Evolutionary conservation across 129 eudicot species (phyloP).

Genomic region (Escallonia rubra): DNA sequence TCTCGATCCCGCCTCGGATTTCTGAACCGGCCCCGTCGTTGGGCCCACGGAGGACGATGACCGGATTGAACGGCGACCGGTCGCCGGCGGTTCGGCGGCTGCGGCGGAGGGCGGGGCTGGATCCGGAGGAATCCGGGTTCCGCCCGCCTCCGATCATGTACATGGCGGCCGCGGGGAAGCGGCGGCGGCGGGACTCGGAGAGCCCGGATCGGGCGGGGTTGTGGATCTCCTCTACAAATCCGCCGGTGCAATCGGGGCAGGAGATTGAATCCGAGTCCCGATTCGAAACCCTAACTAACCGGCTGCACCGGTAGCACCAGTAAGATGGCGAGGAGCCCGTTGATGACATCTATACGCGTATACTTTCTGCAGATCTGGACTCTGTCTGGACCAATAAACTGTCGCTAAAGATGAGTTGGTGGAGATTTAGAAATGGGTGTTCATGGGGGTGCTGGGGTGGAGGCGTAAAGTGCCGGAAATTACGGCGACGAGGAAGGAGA

Average conservation of each 20-base stretch:
- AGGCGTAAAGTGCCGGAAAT: neutral
- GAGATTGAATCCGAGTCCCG: slow-evolving; percentile 29
- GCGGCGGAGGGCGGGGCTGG: slow-evolving; percentile 53
- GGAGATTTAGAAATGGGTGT: neutral
- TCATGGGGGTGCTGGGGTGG: too few species aligned
- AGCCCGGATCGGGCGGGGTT: slow-evolving; percentile 39
- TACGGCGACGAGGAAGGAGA: neutral
- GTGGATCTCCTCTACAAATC: slow-evolving; percentile 54
- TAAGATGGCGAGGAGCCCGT: slow-evolving; percentile 40
- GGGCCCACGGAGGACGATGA: slow-evolving; percentile 73
- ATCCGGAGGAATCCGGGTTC: slow-evolving; percentile 19
- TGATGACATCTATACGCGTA: slow-evolving; percentile 39
- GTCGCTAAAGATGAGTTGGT: neutral
- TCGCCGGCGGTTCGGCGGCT: slow-evolving; percentile 46
- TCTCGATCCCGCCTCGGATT: slow-evolving; percentile 17
- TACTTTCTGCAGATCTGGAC: too few species aligned
- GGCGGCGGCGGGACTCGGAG: slow-evolving; percentile 44
- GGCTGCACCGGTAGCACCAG: slow-evolving; percentile 87
- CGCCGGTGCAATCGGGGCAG: slow-evolving; percentile 81
- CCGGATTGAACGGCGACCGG: slow-evolving; percentile 73
- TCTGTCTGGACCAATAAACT: too few species aligned
- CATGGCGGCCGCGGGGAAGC: slow-evolving; percentile 77
- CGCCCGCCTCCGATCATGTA: slow-evolving; percentile 45
- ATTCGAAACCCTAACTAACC: slow-evolving; percentile 38
- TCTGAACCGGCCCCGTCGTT: slow-evolving; percentile 19